Percentiles rank a stretch among this genome's conserved stretches.
Evolutionary conservation across 352 stramenopile species (phyloP).

Genomic region (Phytophthora sojae): DNA sequence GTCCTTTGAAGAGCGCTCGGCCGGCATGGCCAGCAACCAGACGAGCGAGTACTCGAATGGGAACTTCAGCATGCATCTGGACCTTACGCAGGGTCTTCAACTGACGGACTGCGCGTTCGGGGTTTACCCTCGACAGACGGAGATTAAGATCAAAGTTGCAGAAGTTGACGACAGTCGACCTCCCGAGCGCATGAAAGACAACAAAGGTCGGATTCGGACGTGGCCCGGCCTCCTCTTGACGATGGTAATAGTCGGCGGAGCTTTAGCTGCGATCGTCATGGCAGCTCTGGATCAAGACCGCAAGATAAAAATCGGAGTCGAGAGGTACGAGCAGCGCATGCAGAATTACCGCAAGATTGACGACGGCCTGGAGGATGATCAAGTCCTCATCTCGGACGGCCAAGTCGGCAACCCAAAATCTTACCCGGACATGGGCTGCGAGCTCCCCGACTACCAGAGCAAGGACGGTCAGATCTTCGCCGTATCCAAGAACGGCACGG

Average conservation of each 20-base stretch:
- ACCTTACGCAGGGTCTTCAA: neutral
- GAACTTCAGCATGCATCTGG: slow-evolving; percentile 9
- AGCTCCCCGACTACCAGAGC: slow-evolving; percentile 64
- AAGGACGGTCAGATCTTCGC: slow-evolving; percentile 59
- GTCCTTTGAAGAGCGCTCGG: slow-evolving; percentile 1
- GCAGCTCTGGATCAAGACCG: slow-evolving; percentile 64
- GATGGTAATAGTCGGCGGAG: slow-evolving; percentile 46
- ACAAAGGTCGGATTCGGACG: slow-evolving; percentile 74
- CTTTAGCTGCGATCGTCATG: slow-evolving; percentile 52
- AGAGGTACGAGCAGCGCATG: slow-evolving; percentile 39
- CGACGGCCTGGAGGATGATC: slow-evolving; percentile 39
- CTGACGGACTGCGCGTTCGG: slow-evolving; percentile 9
- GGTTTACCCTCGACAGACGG: slow-evolving; percentile 35
- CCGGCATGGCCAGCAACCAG: slow-evolving; percentile 1
- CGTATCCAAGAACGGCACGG: slow-evolving; percentile 56
- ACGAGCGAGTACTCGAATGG: slow-evolving; percentile 11
- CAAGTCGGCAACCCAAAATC: slow-evolving; percentile 56
- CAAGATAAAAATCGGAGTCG: slow-evolving; percentile 50
- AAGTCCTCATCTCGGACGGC: slow-evolving; percentile 48
- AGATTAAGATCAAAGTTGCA: slow-evolving; percentile 70
- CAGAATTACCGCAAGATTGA: slow-evolving; percentile 43
- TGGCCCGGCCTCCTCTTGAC: slow-evolving; percentile 66
- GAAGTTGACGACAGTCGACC: slow-evolving; percentile 35
- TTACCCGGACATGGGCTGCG: slow-evolving; percentile 58
- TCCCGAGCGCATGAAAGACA: slow-evolving; percentile 55